Conservation (phyloP, 2,329 filamentous ascomycete species). For the Lithohypha guttulata region DNA sequence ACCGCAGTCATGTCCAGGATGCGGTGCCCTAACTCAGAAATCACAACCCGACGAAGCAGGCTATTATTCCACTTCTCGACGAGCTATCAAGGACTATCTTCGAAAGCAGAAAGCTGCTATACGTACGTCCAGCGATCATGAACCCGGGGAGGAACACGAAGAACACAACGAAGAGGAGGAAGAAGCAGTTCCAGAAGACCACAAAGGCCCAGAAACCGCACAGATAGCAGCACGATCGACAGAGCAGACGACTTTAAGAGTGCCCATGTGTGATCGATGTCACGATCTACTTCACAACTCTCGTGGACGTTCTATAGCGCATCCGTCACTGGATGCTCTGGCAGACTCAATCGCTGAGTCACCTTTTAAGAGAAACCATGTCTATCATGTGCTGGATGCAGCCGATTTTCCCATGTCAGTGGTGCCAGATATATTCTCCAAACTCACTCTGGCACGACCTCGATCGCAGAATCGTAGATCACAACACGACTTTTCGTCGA, state of each 20-base stretch:
- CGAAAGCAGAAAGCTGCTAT: constrained; percentile 3
- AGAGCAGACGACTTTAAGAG: constrained; percentile 3
- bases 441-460: constrained; percentile 61
- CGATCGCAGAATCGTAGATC: constrained; percentile 73
- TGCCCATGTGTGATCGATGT: constrained; percentile 74
- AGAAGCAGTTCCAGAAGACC: constrained; percentile 4
- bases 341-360: constrained; percentile 78
- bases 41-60: constrained; percentile 45
- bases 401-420: constrained; percentile 95
- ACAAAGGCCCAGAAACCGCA: not conserved
- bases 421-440: constrained; percentile 60
- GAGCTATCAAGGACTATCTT: constrained; percentile 33
- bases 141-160: constrained; percentile 3
- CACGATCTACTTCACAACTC: constrained; percentile 71
- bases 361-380: constrained; percentile 79
- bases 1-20: constrained; percentile 50
- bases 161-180: too few relatives aligned
- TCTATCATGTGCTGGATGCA: constrained; percentile 91
- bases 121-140: not conserved
- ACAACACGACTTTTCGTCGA: constrained; percentile 24
- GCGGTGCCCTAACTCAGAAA: constrained; percentile 50
- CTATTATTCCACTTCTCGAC: constrained; percentile 44
- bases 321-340: constrained; percentile 72
- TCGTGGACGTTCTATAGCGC: constrained; percentile 58
- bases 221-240: not conserved